Base-by-base conservation (phyloP, 257 asterid species). In the Penstemon davidsonii region DNA sequence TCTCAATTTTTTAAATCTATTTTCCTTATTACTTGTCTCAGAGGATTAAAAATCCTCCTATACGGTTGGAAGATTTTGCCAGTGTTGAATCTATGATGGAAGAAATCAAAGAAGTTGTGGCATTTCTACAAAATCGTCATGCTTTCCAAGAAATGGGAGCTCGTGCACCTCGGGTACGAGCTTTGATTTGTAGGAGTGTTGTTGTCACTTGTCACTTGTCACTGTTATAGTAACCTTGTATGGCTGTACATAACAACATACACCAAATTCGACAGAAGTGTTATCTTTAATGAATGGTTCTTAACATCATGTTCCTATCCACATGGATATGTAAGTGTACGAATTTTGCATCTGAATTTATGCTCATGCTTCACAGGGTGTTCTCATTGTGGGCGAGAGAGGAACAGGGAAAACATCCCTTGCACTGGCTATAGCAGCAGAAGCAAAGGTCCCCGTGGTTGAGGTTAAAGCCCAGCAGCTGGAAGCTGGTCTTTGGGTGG, bases 121-220 rank as follows among this genome's bases (percentile, higher is more conserved):
- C 97, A 36, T 94, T 91, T 79, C 87, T 94, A 55, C 96, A 71
- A 82, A 94, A 94, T 79, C 99, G 97, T 46, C 76, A 81, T 42
- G 97, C 96, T 74, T 91, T 88, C 76, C 91, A 88, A 82, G 97
- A 91, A 75, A 91, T 91, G 96, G 99, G 99, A 82, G 99, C 99
- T 81, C 93, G 97, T 79, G 96, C 99, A 67, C 99, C 99, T 19
- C 85, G 94, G 96, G 99, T 93, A 87, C 81, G 91, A 46, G 18
- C 18, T 15, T 15, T 15, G 18, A 15, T 15, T 15, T 15, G 18
- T 15, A 15, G 4, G 52, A 46, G 61, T 10, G 9, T 49, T 4
- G 5, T 42, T 67, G 50, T 62, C 71, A 61, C 2, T 55, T 67
- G 50, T 62, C 71, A 61, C 2, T 55, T 46, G 44, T 50, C 58